phyloP scores from a whole-genome alignment of 2,329 filamentous ascomycete species.

The Cladosporium austrohemisphaericum region DNA sequence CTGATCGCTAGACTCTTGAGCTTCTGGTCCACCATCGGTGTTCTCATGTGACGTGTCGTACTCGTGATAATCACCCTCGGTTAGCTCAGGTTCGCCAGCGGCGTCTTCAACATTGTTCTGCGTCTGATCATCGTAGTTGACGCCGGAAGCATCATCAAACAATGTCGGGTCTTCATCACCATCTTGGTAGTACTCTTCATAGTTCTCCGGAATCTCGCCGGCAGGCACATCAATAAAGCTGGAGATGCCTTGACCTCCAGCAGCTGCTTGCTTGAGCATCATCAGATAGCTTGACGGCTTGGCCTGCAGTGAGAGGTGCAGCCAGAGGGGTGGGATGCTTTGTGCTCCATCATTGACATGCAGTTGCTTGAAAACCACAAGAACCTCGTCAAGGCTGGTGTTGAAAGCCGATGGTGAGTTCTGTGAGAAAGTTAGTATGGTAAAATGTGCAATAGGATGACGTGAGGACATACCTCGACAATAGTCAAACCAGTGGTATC shows the following conservation, averaged over 20 bases:
- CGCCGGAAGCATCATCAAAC: background rate
- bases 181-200: constrained; percentile 10
- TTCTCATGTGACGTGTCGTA: constrained; percentile 11
- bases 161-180: constrained; percentile 15
- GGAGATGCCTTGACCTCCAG: constrained; percentile 56
- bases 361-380: constrained; percentile 57
- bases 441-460: constrained; percentile 1
- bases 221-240: constrained; percentile 30
- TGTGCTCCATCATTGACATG: constrained; percentile 56
- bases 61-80: constrained; percentile 14
- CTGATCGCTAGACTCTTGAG: constrained; percentile 31
- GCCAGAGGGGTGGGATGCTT: constrained; percentile 52
- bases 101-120: constrained; percentile 7
- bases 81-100: constrained; percentile 15
- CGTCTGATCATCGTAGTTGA: constrained; percentile 10
- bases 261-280: constrained; percentile 50
- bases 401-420: constrained; percentile 47
- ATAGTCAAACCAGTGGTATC: constrained; percentile 54
- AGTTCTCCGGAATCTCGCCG: constrained; percentile 17
- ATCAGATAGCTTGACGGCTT: constrained; percentile 52
- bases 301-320: constrained; percentile 53
- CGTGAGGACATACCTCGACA: constrained; percentile 49
- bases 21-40: constrained; percentile 17
- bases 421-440: constrained; percentile 33
- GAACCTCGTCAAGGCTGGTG: constrained; percentile 54